These are phyloP conservation scores for Trypanosoma lewisi DNA, from an alignment of 208 protist genomes.

Conservation along the genomic window DNA sequence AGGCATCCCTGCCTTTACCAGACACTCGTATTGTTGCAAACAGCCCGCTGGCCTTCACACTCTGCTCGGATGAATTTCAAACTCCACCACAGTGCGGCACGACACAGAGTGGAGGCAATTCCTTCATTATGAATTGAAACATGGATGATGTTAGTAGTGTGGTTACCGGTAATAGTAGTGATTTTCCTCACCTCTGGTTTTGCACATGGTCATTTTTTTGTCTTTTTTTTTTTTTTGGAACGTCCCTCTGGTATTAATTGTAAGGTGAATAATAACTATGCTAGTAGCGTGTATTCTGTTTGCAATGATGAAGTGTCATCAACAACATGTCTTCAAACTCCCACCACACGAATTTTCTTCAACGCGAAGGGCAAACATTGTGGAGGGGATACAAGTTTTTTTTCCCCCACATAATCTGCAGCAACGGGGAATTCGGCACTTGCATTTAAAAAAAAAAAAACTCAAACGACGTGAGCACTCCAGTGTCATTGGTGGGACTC, in stretches of 20 bases:
- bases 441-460: no score
- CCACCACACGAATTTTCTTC: background rate
- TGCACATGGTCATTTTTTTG: no score
- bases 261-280: background rate
- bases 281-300: background rate
- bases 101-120: background rate
- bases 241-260: no score
- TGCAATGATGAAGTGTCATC: background rate
- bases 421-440: no score
- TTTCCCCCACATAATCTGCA: background rate
- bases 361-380: background rate
- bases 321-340: background rate
- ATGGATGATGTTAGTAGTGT: background rate
- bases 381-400: background rate
- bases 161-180: background rate
- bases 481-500: no score
- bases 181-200: background rate
- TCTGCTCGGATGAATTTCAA: slow-evolving; percentile 4
- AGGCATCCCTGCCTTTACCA: background rate
- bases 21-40: background rate
- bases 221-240: background rate
- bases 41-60: slow-evolving; percentile 5
- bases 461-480: no score
- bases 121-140: background rate
- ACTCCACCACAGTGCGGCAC: background rate